Evolutionary conservation across 306 rosid species (phyloP).

Genomic region (Castanospermum australe): DNA sequence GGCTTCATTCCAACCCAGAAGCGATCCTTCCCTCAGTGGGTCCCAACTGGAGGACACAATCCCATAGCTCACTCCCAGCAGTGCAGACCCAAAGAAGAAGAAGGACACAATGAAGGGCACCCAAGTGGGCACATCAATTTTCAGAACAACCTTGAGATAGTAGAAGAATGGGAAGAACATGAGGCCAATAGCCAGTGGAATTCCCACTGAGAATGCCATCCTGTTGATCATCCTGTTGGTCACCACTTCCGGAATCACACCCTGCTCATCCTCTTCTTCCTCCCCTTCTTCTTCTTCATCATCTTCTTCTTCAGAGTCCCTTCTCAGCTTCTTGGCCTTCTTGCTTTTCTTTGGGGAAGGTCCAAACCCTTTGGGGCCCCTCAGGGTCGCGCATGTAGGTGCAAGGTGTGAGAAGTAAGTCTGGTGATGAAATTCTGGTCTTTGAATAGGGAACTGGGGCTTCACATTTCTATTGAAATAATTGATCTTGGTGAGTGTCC

Average conservation of each 20-base stretch:
- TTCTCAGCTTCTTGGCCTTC: slow-evolving; percentile 37
- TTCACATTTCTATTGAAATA: slow-evolving; percentile 19
- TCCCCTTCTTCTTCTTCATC: slow-evolving; percentile 29
- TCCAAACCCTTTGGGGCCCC: slow-evolving; percentile 75
- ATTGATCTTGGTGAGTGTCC: slow-evolving; percentile 21
- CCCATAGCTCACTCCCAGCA: slow-evolving; percentile 93
- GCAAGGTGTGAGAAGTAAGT: slow-evolving; percentile 27
- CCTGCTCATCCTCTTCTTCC: slow-evolving; percentile 28
- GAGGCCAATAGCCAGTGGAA: slow-evolving; percentile 67
- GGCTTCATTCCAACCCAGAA: slow-evolving; percentile 75
- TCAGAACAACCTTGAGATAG: slow-evolving; percentile 74
- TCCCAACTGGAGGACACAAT: slow-evolving; percentile 95
- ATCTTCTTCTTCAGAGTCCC: not conserved
- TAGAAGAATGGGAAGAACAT: slow-evolving; percentile 86
- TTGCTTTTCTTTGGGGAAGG: slow-evolving; percentile 52
- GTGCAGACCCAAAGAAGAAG: slow-evolving; percentile 85
- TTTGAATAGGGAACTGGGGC: slow-evolving; percentile 31
- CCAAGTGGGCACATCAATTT: slow-evolving; percentile 89
- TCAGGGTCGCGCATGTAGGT: slow-evolving; percentile 52
- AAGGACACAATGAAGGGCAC: slow-evolving; percentile 90
- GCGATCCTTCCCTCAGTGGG: slow-evolving; percentile 68
- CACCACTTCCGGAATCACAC: slow-evolving; percentile 86
- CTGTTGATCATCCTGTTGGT: slow-evolving; percentile 87
- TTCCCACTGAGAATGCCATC: slow-evolving; percentile 78
- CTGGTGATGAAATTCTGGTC: slow-evolving; percentile 21